Evolutionary conservation across 2,329 filamentous ascomycete genomes (phyloP).

Genomic region (Leptographium lundbergii): DNA sequence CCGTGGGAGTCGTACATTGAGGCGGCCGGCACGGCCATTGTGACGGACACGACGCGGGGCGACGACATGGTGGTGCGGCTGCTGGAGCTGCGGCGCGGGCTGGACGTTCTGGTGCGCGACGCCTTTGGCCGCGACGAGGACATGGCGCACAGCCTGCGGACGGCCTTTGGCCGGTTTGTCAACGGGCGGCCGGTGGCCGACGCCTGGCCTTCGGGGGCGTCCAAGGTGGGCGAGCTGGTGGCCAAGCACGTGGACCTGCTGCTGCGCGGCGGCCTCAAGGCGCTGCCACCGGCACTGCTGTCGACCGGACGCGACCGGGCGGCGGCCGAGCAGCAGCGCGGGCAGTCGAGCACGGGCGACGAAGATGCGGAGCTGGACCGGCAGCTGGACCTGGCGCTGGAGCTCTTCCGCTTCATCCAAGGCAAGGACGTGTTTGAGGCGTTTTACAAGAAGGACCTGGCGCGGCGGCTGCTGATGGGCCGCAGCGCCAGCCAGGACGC

Average conservation of each 20-base stretch:
- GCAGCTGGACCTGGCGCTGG: slow-evolving; percentile 83
- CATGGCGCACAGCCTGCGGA: slow-evolving; percentile 65
- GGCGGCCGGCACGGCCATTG: slow-evolving; percentile 59
- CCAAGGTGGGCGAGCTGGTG: slow-evolving; percentile 96
- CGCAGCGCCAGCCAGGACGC: slow-evolving; percentile 90
- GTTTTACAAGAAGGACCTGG: slow-evolving; percentile 97
- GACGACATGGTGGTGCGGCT: slow-evolving; percentile 80
- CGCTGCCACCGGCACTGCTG: slow-evolving; percentile 56
- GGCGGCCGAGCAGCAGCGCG: slow-evolving; percentile 47
- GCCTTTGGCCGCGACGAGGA: slow-evolving; percentile 69
- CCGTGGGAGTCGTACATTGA: slow-evolving; percentile 75
- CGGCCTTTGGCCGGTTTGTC: slow-evolving; percentile 82
- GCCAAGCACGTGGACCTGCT: slow-evolving; percentile 92
- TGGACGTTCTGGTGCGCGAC: slow-evolving; percentile 65
- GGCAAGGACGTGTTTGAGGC: slow-evolving; percentile 97
- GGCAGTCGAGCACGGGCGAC: slow-evolving; percentile 58
- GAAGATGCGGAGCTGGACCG: slow-evolving; percentile 87
- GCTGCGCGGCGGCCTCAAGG: slow-evolving; percentile 76
- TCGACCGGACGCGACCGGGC: slow-evolving; percentile 47
- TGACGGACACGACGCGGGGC: slow-evolving; percentile 65
- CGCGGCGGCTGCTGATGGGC: slow-evolving; percentile 77
- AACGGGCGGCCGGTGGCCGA: slow-evolving; percentile 62
- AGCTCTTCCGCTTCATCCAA: slow-evolving; percentile 92
- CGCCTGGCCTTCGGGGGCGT: slow-evolving; percentile 69
- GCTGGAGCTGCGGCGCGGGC: slow-evolving; percentile 63